These are phyloP conservation scores for Comarum palustre DNA, from an alignment of 306 rosid species.

Conservation along the genomic window DNA sequence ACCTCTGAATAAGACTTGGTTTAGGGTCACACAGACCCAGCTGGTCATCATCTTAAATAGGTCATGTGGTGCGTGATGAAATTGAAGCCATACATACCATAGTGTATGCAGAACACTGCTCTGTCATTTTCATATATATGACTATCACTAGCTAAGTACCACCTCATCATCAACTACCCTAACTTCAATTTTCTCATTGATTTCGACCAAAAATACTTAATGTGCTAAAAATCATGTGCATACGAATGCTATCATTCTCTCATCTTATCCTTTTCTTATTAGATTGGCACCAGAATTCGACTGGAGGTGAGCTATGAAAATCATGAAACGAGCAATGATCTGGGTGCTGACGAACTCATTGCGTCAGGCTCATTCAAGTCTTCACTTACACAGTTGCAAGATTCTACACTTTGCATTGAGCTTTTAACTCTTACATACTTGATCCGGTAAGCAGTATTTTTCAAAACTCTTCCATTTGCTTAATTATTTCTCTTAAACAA, in stretches of 20 bases:
- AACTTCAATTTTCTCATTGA: not conserved
- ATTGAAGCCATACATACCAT: not conserved
- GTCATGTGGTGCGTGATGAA: slow-evolving; percentile 17
- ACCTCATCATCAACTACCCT: not conserved
- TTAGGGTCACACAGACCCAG: not conserved
- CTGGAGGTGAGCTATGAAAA: not conserved
- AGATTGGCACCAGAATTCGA: slow-evolving; percentile 1
- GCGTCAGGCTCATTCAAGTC: not conserved
- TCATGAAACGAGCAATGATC: not conserved
- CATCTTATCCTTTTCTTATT: not conserved
- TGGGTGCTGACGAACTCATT: not conserved
- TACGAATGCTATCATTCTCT: not conserved
- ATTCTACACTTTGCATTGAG: not conserved
- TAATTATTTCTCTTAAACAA: too few relatives aligned
- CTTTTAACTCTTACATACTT: not conserved
- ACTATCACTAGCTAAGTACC: not conserved
- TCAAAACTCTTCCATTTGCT: too few relatives aligned
- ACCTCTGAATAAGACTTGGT: not conserved
- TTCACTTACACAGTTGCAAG: not conserved
- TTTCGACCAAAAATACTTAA: not conserved
- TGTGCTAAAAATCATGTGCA: not conserved
- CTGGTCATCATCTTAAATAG: slow-evolving; percentile 4
- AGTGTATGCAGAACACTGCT: not conserved
- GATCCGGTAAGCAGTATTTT: not conserved
- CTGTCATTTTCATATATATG: not conserved